phyloP scores from a whole-genome alignment of 2,329 filamentous ascomycete genomes.

The Cordyceps pruinosa region DNA sequence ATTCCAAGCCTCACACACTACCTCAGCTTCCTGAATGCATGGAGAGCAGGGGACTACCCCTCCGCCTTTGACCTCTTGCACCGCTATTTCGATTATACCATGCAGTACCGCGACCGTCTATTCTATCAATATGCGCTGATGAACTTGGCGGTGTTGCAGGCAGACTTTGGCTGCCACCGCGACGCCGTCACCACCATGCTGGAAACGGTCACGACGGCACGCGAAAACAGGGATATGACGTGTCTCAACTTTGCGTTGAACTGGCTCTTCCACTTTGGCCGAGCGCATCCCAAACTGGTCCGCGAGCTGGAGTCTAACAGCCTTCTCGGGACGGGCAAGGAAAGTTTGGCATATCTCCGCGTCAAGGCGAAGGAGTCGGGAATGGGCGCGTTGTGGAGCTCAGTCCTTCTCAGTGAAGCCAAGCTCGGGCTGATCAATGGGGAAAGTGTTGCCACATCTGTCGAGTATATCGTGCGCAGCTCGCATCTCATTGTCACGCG shows the following conservation, averaged over 20 bases:
- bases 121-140: slow-evolving; percentile 94
- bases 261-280: slow-evolving; percentile 93
- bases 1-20: slow-evolving; percentile 71
- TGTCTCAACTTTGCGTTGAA: slow-evolving; percentile 94
- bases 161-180: slow-evolving; percentile 85
- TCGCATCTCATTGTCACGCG: slow-evolving; percentile 76
- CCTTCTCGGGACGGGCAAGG: slow-evolving; percentile 70
- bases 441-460: slow-evolving; percentile 52
- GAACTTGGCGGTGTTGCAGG: slow-evolving; percentile 87
- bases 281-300: slow-evolving; percentile 71
- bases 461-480: slow-evolving; percentile 76
- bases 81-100: slow-evolving; percentile 94
- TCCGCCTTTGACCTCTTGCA: slow-evolving; percentile 87
- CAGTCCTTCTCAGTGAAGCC: slow-evolving; percentile 77
- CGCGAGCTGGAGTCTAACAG: slow-evolving; percentile 62
- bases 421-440: slow-evolving; percentile 71
- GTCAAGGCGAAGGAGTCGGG: slow-evolving; percentile 78
- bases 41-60: slow-evolving; percentile 83
- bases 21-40: slow-evolving; percentile 82
- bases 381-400: slow-evolving; percentile 79
- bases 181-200: slow-evolving; percentile 93
- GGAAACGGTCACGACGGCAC: slow-evolving; percentile 87
- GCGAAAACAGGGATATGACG: slow-evolving; percentile 85
- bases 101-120: slow-evolving; percentile 73
- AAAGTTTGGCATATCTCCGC: slow-evolving; percentile 77